These are phyloP conservation scores for Coemansia sp. DNA, from an alignment of 192 early-diverging fungal species.

Conservation along the genomic window DNA sequence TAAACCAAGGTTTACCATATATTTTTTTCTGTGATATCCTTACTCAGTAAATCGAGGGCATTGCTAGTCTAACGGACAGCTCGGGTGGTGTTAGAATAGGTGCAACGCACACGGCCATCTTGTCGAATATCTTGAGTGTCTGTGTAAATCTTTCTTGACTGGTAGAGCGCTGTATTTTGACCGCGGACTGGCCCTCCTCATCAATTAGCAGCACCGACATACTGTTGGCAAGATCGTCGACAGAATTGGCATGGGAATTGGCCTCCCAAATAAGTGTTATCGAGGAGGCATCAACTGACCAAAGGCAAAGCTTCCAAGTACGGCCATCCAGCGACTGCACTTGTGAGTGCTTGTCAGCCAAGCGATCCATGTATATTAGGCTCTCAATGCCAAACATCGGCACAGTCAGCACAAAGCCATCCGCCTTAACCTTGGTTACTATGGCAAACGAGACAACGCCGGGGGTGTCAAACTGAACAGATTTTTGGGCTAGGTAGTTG, in stretches of 20 bases:
- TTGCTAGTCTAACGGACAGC: conserved; percentile 10
- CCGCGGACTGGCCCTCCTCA: conserved; percentile 22
- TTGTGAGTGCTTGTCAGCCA: conserved; percentile 32
- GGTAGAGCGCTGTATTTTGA: conserved; percentile 20
- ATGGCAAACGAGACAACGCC: conserved; percentile 31
- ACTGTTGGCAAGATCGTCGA: conserved; percentile 35
- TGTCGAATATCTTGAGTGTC: conserved; percentile 75
- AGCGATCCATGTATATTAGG: conserved; percentile 68
- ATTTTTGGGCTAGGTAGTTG: conserved; percentile 73
- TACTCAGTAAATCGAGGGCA: conserved; percentile 13
- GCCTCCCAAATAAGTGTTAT: conserved; percentile 33
- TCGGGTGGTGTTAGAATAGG: conserved; percentile 14
- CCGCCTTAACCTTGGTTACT: conserved; percentile 82
- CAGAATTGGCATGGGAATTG: neutral
- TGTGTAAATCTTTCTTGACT: conserved; percentile 40
- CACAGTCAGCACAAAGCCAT: conserved; percentile 83
- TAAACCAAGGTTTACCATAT: too few relatives aligned
- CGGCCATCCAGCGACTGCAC: conserved; percentile 26
- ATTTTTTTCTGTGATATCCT: too few relatives aligned
- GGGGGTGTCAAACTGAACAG: conserved; percentile 36
- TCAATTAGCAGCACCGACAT: conserved; percentile 20
- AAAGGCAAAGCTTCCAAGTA: conserved; percentile 30
- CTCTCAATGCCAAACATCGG: conserved; percentile 89
- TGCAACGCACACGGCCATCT: conserved; percentile 66
- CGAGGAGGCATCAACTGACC: conserved; percentile 26